Base-by-base conservation (phyloP, 768 basidiomycete genomes). In the Erythrobasidium yunnanense region DNA sequence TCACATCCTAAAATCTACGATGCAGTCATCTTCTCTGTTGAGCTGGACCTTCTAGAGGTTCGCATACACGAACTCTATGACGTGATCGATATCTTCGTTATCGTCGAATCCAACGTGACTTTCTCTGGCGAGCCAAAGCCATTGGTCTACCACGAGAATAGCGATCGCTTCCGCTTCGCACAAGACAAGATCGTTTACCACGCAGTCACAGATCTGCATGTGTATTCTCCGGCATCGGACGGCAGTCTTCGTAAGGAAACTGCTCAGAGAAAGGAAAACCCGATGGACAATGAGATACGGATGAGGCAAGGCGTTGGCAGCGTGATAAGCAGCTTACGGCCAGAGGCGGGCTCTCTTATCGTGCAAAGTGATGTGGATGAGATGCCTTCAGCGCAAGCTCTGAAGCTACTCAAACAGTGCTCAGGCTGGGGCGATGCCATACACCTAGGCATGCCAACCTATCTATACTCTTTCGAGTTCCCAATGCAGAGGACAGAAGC, bases 311-410 rank as follows among this genome's bases (percentile, higher is more conserved):
- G 56, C 35, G 56, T 58, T 42, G 42, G 38, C 2, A 58, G 38
- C 7, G 29, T 58, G 29, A 58, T 58, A 3, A 30, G 33, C 27
- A 22, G 25, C 35, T 13, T 45, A 58, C 32, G 47, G 18, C 56
- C 56, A 35, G 27, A 17, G n/a, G 35, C 42, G 27, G 56, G 22
- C 7, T 18, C n/a, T 35, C 42, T 58, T 5, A 58, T 58, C 5
- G 15, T 73, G 60, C 83, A 84, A 80, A 81, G 81, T 6, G 83
- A 85, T 72, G 74, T 84, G 13, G 84, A 85, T 71, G 84, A 85
- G 74, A 79, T 85, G 46, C 83, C 83, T 2, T 78, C 81, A 0
- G 74, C 75, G 8, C 79, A 81, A 65, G 81, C 84, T 25, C 71
- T 84, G 17, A 72, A 76, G 35, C 77, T 85, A 2, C 76, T 85